Conservation (phyloP, 352 stramenopile species). For the Peronospora farinosa region DNA sequence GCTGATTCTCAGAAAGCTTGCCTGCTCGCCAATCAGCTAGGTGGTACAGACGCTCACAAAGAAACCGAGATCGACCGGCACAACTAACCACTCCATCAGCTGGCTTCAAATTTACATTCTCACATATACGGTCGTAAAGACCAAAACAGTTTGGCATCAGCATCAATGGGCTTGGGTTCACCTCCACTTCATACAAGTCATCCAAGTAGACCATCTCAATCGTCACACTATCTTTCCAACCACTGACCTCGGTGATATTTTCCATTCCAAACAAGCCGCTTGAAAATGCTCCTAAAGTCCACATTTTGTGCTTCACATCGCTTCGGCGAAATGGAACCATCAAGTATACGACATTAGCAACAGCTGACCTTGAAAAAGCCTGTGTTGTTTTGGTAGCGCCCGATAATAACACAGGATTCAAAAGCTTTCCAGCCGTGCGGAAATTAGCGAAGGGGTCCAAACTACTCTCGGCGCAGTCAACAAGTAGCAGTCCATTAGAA, state of each 20-base stretch:
- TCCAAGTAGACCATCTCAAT: conserved; percentile 69
- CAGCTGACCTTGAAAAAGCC: conserved; percentile 52
- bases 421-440: conserved; percentile 47
- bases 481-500: conserved; percentile 45
- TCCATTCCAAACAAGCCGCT: conserved; percentile 48
- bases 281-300: conserved; percentile 55
- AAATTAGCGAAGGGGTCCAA: conserved; percentile 62
- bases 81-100: conserved; percentile 11
- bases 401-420: conserved; percentile 43
- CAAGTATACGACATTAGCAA: conserved; percentile 66
- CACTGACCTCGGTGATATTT: conserved; percentile 12
- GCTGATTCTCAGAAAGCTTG: conserved; percentile 1
- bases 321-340: conserved; percentile 54
- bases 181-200: conserved; percentile 56
- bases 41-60: conserved; percentile 64
- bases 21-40: conserved; percentile 35
- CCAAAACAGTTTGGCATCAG: conserved; percentile 55
- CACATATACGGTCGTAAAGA: conserved; percentile 64
- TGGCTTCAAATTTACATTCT: conserved; percentile 50
- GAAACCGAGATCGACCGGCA: conserved; percentile 27
- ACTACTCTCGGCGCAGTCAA: conserved; percentile 46
- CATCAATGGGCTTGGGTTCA: conserved; percentile 54
- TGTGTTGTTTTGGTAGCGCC: conserved; percentile 52
- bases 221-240: conserved; percentile 52
- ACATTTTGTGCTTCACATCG: conserved; percentile 71